Evolutionary conservation across 805 yeast species (phyloP), one percentile per base, ranked within the genome.

Genomic region (Barnettozyma sucrosica): DNA sequence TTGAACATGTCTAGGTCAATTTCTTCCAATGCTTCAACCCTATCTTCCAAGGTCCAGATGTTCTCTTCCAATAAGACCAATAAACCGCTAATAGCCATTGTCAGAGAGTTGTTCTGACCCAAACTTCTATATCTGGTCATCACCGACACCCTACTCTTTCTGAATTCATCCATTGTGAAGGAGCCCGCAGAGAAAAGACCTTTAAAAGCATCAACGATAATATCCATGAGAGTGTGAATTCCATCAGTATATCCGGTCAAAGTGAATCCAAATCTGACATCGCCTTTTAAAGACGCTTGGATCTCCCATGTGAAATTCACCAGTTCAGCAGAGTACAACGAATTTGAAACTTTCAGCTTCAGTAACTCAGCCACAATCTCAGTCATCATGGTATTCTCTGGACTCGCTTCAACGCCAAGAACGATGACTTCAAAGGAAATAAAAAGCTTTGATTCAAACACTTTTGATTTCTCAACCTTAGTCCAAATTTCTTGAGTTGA

Each of bases 221-320:
- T 47, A 5, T 54, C 46, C 4, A 79, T 46, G 3, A 80, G 61
- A 3, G 51, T 49, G 3, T 50, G 44, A 5, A 76, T 63, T 1
- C 77, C 74, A 25, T 63, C 62, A 0, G 61, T 55, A n/a, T 75
- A 74, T 0, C 93, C 92, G 24, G 75, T 65, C 1, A 80, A 59
- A 4, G 74, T 74, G n/a, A 84, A 55, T 0, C 74, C 62, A 7
- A 85, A 57, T 7, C 82, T 75, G 1, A 74, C 70, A 44, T 74
- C 78, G 5, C 85, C 82, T 52, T 75, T 76, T 13, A 68, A 50
- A 4, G 83, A 77, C 0, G 88, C 76, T 33, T 63, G 66, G 0
- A 84, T 51, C 18, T 77, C 80, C 77, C 84, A 84, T 0, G 75
- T 59, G 55, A 72, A 81, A 1, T 81, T 80, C 9, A 81, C 49